These are phyloP conservation scores for Auricularia cornea DNA, from an alignment of 768 basidiomycete genomes.

Conservation along the genomic window DNA sequence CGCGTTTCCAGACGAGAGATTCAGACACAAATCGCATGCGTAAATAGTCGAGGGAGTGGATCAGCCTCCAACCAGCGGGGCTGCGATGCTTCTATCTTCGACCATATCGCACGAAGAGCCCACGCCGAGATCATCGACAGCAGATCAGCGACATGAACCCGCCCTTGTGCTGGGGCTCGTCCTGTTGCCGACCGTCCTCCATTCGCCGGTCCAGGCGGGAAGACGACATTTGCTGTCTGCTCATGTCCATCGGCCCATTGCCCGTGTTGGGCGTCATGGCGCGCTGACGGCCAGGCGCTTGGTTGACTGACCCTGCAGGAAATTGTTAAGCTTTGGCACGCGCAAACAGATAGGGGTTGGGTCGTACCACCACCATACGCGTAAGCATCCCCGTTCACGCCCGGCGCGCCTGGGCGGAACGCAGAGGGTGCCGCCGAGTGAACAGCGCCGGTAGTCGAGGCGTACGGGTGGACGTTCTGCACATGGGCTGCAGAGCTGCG, in stretches of 20 bases:
- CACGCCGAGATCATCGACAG: not conserved
- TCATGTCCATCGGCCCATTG: not conserved
- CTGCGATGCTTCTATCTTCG: not conserved
- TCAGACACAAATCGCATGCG: too few relatives aligned
- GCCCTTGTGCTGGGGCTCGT: not conserved
- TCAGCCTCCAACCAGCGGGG: not conserved
- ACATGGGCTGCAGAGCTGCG: not conserved
- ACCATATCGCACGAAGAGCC: too few relatives aligned
- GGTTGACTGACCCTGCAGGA: not conserved
- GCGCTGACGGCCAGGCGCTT: not conserved
- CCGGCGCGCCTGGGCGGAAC: not conserved
- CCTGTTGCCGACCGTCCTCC: not conserved
- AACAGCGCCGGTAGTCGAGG: not conserved
- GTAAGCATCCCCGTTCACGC: not conserved
- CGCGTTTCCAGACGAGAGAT: not conserved
- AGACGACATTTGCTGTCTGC: not conserved
- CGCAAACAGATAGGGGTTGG: not conserved
- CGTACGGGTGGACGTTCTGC: not conserved
- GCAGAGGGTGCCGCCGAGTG: not conserved
- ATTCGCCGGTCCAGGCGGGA: not conserved
- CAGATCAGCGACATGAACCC: constrained; percentile 1
- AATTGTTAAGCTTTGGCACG: not conserved
- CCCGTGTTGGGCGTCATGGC: not conserved
- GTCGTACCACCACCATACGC: not conserved
- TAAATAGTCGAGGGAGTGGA: too few relatives aligned